Evolutionary conservation across 805 yeast species (phyloP), one percentile per base, ranked within the genome.

Genomic region (Saturnispora quitensis): DNA sequence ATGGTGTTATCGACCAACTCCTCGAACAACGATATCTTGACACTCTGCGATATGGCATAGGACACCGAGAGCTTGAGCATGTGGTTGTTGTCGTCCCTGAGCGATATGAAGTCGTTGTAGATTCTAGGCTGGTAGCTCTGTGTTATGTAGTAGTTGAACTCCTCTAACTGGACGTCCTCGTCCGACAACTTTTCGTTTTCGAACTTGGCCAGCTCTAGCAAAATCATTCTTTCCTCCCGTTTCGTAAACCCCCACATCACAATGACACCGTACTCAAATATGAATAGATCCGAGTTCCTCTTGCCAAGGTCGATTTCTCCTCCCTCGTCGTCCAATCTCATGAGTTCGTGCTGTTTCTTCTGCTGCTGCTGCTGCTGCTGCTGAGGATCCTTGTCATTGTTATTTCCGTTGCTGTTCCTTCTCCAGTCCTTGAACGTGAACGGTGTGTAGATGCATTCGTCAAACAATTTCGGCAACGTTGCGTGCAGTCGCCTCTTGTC

Each of bases 221-320:
- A 69, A 59, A 93, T 87, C 48, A 89, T 81, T 50, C 74, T 73
- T 64, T 93, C 99, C 67, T 93, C 98, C 50, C 81, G 76, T 50
- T 81, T 76, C 2, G 89, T 80, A 62, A 88, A 93, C 0, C 99
- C 99, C 99, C 99, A 93, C 72, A 93, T 70, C 1, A 93, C 96
- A 33, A 89, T 82, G n/a, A 93, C 99, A 20, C 99, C 99, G 67
- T 93, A 93, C 61, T 90, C 97, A 70, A 93, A 93, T 7, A 93
- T 73, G 62, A 90, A 93, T 8, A 89, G 73, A 63, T 90, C 98
- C 9, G 83, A 83, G 28, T 78, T 76, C 53, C 79, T 76, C 60
- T 83, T 84, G 49, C 90, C 89, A 46, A 91, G 82, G 60, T 89
- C 91, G 48, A 91, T 87, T 58, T 89, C 96, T 33, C 97, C 97